Conservation (phyloP, 192 early-diverging fungal species). For the Backusella liffmaniae region DNA sequence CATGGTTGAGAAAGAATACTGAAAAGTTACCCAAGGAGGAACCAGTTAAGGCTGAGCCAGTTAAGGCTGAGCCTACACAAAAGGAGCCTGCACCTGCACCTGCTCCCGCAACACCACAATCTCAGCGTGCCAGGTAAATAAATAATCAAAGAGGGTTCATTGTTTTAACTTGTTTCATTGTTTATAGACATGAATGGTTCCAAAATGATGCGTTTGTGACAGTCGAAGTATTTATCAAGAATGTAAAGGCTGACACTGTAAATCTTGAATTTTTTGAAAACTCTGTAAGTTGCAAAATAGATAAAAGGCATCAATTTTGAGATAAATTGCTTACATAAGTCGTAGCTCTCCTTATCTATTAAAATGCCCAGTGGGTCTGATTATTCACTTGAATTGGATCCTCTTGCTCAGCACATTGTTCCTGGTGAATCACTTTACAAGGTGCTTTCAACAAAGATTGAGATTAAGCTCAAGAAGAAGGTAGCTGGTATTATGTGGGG, state of each 20-base stretch:
- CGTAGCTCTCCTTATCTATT: slow-evolving; percentile 71
- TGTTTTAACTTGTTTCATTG: not conserved
- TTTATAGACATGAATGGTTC: slow-evolving; percentile 92
- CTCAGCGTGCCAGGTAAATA: not conserved
- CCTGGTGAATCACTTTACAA: slow-evolving; percentile 69
- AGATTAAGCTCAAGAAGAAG: slow-evolving; percentile 85
- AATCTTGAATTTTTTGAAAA: slow-evolving; percentile 62
- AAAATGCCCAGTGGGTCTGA: slow-evolving; percentile 84
- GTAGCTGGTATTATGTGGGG: slow-evolving; percentile 81
- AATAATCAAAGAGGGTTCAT: not conserved
- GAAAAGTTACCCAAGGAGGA: slow-evolving; percentile 56
- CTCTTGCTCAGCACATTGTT: slow-evolving; percentile 75
- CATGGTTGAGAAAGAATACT: slow-evolving; percentile 55
- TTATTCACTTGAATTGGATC: slow-evolving; percentile 91
- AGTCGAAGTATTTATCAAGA: slow-evolving; percentile 90
- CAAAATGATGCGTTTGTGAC: slow-evolving; percentile 91
- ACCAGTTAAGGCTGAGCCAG: not conserved
- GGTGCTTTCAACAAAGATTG: slow-evolving; percentile 93
- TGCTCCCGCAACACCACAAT: not conserved
- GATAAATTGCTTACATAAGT: not conserved
- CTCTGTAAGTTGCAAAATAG: slow-evolving; percentile 40
- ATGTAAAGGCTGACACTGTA: slow-evolving; percentile 69
- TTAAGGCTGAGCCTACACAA: not conserved
- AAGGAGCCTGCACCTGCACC: not conserved
- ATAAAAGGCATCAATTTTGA: too few relatives aligned